These are phyloP conservation scores for Nephelium lappaceum DNA, from an alignment of 345 rosid species.

Conservation along the genomic window DNA sequence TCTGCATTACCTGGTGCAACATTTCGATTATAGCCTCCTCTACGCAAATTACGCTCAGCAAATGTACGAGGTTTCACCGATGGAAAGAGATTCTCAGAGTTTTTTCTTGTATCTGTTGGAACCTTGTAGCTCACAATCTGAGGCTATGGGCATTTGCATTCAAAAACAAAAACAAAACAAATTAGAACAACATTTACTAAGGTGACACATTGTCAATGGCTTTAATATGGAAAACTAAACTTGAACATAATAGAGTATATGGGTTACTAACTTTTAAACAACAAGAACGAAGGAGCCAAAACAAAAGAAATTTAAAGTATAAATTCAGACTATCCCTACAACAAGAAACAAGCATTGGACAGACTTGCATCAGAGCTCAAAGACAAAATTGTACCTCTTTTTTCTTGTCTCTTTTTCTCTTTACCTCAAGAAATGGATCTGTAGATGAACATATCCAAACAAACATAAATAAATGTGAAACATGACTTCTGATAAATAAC, in stretches of 20 bases:
- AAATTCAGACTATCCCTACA: neutral
- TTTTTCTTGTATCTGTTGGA: constrained; percentile 43
- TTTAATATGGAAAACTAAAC: neutral
- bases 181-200: neutral
- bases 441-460: constrained; percentile 24
- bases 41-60: constrained; percentile 46
- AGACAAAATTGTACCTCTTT: constrained; percentile 60
- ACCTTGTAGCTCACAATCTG: constrained; percentile 48
- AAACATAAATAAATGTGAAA: constrained; percentile 8
- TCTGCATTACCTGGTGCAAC: constrained; percentile 37
- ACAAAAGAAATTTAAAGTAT: neutral
- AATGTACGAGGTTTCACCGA: constrained; percentile 32
- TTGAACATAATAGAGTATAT: neutral
- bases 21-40: constrained; percentile 49
- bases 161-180: constrained; percentile 13
- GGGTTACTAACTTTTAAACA: neutral
- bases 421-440: constrained; percentile 90
- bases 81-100: constrained; percentile 27
- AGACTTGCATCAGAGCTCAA: neutral
- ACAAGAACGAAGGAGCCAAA: neutral
- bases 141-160: constrained; percentile 29
- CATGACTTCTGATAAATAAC: neutral
- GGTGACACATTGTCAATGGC: neutral
- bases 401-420: constrained; percentile 73
- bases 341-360: neutral